Evolutionary conservation across 805 yeast species (phyloP), one percentile per base, ranked within the genome.

Genomic region (Torulaspora microellipsoides): DNA sequence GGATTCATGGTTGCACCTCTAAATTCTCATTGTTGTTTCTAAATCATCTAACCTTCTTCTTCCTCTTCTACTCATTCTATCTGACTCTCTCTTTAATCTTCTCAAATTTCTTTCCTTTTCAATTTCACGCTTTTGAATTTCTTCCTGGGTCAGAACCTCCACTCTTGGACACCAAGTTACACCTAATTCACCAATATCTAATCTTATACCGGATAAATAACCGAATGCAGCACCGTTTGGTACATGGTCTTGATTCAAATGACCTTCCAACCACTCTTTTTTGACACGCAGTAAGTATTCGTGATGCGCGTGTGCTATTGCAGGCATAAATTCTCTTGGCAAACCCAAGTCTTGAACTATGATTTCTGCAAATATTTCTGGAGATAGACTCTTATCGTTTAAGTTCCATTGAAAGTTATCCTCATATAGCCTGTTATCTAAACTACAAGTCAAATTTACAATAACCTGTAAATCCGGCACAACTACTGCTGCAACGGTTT

Each of bases 391-490:
- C 30, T 59, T 42, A 29, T 68, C 72, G 49, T 68, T 73, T 34
- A 93, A 70, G 58, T 93, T 95, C 98, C 98, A 91, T 65, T 93
- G 98, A 51, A 93, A 83, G 61, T 85, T 84, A 65, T 93, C 99
- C 54, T 89, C 95, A 56, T 81, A 89, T 33, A 90, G 73, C 54
- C 81, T 82, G 59, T 85, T 85, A 51, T 89, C 88, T 48, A 93
- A 68, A 58, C 84, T 87, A 38, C 93, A 85, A 12, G 91, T 81
- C 31, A 93, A 66, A 51, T 88, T 85, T 29, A 93, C 75, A 3
- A 93, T 75, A 1, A 85, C 95, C 56, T 85, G 93, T 25, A 82
- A 67, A 42, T 77, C 81, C 34, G 95, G 91, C 23, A 88, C 71
- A 41, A 80, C 80, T 27, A 85, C 75, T 10, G 77, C 68, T 1